phyloP scores from a whole-genome alignment of 108 stramenopile genomes.

The Ochromonas danica region DNA sequence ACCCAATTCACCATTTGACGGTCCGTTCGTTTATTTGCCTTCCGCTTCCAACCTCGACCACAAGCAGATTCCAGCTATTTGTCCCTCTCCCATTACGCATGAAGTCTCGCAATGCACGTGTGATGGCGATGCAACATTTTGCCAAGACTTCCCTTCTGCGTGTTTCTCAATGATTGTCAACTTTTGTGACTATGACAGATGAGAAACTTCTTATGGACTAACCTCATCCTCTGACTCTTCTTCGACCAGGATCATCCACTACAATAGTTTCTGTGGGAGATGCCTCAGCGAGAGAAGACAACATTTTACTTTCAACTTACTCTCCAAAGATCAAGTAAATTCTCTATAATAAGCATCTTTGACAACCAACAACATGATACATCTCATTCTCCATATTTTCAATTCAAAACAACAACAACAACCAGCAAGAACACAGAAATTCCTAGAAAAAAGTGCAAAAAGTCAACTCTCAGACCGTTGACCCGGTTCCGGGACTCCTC shows the following conservation, averaged over 20 bases:
- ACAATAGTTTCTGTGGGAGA: not conserved
- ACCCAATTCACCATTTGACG: not conserved
- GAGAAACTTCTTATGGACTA: not conserved
- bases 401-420: too few species aligned
- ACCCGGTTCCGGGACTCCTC: too few species aligned
- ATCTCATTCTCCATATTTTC: too few species aligned
- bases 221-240: not conserved
- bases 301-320: too few species aligned
- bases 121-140: not conserved
- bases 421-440: too few species aligned
- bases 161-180: not conserved
- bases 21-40: not conserved
- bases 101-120: not conserved
- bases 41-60: not conserved
- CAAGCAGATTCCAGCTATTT: not conserved
- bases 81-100: not conserved
- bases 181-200: not conserved
- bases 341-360: too few species aligned
- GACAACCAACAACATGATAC: too few species aligned
- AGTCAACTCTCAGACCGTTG: not conserved
- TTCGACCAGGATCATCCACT: not conserved
- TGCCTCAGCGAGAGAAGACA: too few species aligned
- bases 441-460: slow-evolving; percentile 4
- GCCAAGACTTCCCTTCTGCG: not conserved
- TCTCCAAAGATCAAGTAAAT: too few species aligned